Percentiles rank a stretch among this genome's conserved stretches.
Conservation (phyloP, 2,329 filamentous ascomycete genomes). For the Phyllosticta ampelicida region DNA sequence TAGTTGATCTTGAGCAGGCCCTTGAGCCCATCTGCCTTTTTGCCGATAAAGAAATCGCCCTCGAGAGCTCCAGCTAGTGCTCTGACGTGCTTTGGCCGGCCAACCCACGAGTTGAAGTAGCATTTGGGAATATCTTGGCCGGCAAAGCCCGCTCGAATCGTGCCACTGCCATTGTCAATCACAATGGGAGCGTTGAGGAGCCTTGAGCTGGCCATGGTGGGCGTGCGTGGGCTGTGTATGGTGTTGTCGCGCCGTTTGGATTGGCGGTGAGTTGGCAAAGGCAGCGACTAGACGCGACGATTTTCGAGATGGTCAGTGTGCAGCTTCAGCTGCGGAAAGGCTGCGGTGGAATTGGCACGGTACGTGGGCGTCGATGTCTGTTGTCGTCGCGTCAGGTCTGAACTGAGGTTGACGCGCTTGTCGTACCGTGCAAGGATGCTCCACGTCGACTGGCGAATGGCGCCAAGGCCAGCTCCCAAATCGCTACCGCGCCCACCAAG, state of each 20-base stretch:
- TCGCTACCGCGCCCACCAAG: neutral
- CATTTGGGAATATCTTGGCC: slow-evolving; percentile 93
- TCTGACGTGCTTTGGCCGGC: slow-evolving; percentile 85
- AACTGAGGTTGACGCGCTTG: neutral
- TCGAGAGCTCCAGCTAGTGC: slow-evolving; percentile 94
- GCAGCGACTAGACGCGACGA: neutral
- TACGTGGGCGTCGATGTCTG: neutral
- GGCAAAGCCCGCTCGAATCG: slow-evolving; percentile 92
- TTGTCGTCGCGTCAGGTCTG: neutral
- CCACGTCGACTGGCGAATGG: neutral
- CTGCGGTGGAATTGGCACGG: neutral
- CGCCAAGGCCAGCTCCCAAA: neutral
- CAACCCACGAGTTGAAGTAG: slow-evolving; percentile 95
- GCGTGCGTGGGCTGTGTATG: slow-evolving; percentile 30
- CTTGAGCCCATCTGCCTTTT: slow-evolving; percentile 79
- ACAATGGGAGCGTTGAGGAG: slow-evolving; percentile 98
- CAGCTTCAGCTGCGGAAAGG: neutral
- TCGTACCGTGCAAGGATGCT: neutral
- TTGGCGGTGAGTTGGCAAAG: neutral
- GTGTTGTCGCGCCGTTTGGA: neutral
- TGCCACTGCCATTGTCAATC: slow-evolving; percentile 97
- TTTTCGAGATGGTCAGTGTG: neutral
- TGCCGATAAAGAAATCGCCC: slow-evolving; percentile 93
- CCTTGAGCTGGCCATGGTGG: slow-evolving; percentile 44
- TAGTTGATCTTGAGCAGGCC: slow-evolving; percentile 93